Evolutionary conservation across 2,329 filamentous ascomycete genomes (phyloP).

Genomic region (Curvularia verruculosa): DNA sequence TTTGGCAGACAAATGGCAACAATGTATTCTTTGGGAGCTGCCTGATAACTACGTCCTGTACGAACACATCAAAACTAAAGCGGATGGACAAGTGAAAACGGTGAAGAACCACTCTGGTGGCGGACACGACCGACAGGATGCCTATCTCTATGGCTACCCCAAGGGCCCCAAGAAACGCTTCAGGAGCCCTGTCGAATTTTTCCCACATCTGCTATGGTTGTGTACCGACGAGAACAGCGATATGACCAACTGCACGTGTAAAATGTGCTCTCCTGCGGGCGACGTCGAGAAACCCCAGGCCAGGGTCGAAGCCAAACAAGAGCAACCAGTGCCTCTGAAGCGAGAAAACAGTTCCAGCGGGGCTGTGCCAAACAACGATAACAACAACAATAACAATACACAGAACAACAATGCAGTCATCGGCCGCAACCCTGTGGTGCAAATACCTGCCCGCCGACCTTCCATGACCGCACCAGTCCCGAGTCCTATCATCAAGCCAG

Average conservation of each 20-base stretch:
- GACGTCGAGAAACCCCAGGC: constrained; percentile 48
- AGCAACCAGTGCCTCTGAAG: constrained; percentile 31
- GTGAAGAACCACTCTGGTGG: constrained; percentile 58
- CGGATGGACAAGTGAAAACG: constrained; percentile 55
- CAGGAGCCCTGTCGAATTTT: constrained; percentile 65
- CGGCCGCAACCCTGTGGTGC: constrained; percentile 31
- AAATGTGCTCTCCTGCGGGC: constrained; percentile 59
- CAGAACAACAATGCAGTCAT: constrained; percentile 1
- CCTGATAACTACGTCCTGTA: constrained; percentile 64
- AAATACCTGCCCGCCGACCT: constrained; percentile 33
- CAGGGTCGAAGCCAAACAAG: constrained; percentile 32
- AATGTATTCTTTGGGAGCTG: constrained; percentile 60
- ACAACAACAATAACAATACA: background rate
- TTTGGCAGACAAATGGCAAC: constrained; percentile 45
- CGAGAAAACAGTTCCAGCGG: constrained; percentile 31
- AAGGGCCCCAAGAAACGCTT: constrained; percentile 63
- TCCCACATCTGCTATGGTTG: constrained; percentile 65
- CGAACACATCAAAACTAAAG: constrained; percentile 63
- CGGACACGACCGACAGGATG: constrained; percentile 62
- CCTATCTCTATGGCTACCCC: constrained; percentile 66
- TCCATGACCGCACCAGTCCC: constrained; percentile 27
- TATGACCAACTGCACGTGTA: constrained; percentile 62
- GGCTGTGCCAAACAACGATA: constrained; percentile 4
- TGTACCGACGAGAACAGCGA: constrained; percentile 60
- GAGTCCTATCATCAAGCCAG: constrained; percentile 32